These are phyloP conservation scores for Hysterium pulicare DNA, from an alignment of 2,329 filamentous ascomycete species.

Conservation along the genomic window DNA sequence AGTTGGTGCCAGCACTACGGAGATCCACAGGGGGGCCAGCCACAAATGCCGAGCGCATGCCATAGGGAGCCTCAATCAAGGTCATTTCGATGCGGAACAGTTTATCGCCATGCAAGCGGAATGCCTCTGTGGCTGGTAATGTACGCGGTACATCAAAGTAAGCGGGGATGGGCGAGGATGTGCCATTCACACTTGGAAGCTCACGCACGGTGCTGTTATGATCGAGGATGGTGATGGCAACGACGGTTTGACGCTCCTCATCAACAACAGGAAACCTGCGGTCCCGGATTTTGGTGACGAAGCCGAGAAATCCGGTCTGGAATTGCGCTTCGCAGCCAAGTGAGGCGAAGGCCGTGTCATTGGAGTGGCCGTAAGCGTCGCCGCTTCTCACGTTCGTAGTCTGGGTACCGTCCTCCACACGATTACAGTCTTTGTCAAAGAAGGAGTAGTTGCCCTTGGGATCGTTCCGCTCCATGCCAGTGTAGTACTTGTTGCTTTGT, in stretches of 20 bases:
- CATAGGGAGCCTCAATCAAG: slow-evolving; percentile 10
- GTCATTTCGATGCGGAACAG: slow-evolving; percentile 12
- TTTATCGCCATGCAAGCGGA: slow-evolving; percentile 8
- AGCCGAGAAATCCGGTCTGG: slow-evolving; percentile 11
- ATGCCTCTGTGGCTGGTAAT: slow-evolving; percentile 7
- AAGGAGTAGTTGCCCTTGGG: slow-evolving; percentile 11
- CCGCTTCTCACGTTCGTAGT: slow-evolving; percentile 8
- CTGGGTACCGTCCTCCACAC: slow-evolving; percentile 8
- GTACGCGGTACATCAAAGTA: slow-evolving; percentile 12
- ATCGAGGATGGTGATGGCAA: slow-evolving; percentile 11
- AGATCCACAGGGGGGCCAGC: not conserved
- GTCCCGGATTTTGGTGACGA: slow-evolving; percentile 10
- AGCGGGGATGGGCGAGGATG: slow-evolving; percentile 7
- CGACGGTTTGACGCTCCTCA: slow-evolving; percentile 9
- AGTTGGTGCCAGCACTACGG: not conserved
- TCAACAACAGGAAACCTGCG: slow-evolving; percentile 8
- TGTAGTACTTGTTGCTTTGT: slow-evolving; percentile 10
- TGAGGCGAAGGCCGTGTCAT: slow-evolving; percentile 11
- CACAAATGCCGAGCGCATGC: slow-evolving; percentile 6
- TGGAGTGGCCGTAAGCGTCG: slow-evolving; percentile 11
- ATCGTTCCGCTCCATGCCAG: slow-evolving; percentile 11
- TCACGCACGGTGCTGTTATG: slow-evolving; percentile 10
- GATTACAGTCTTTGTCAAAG: slow-evolving; percentile 11
- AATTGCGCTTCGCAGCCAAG: slow-evolving; percentile 12
- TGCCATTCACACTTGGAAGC: slow-evolving; percentile 10